Evolutionary conservation across 192 early-diverging fungal genomes (phyloP).

Genomic region (Umbelopsis sp.): DNA sequence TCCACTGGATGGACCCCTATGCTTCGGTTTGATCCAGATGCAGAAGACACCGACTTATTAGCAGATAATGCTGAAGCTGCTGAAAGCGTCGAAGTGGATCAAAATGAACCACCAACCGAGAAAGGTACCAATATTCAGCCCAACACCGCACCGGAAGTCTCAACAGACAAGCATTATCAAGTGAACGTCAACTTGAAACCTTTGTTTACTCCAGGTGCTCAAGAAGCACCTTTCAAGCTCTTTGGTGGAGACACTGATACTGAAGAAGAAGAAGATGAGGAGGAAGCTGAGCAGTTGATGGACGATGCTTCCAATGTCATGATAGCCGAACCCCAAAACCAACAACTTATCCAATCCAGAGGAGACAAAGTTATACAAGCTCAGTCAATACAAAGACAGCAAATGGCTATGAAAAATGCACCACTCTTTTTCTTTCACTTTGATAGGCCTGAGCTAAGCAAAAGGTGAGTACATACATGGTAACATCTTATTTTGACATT

Average conservation of each 20-base stretch:
- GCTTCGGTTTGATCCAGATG: conserved; percentile 57
- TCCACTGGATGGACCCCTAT: conserved; percentile 29
- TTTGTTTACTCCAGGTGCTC: conserved; percentile 33
- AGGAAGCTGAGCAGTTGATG: background rate
- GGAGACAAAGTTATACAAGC: conserved; percentile 18
- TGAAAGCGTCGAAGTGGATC: background rate
- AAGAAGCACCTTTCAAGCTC: conserved; percentile 46
- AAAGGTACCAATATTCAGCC: background rate
- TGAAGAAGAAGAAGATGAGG: conserved; percentile 20
- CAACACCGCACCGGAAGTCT: conserved; percentile 35
- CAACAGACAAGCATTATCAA: conserved; percentile 41
- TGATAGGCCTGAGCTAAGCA: conserved; percentile 38
- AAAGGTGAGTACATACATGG: conserved; percentile 25
- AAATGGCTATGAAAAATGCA: conserved; percentile 32
- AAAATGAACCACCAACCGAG: conserved; percentile 7
- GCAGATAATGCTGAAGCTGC: conserved; percentile 3
- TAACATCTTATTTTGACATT: background rate
- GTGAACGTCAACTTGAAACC: conserved; percentile 46
- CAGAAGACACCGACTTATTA: conserved; percentile 31
- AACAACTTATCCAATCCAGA: conserved; percentile 29
- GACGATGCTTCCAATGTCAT: conserved; percentile 32
- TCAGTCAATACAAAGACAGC: background rate
- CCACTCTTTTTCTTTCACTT: conserved; percentile 51
- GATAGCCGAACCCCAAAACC: conserved; percentile 24
- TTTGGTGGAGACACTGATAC: conserved; percentile 49